Evolutionary conservation across 129 eudicot species (phyloP).

Genomic region (Oenanthe sinensis): DNA sequence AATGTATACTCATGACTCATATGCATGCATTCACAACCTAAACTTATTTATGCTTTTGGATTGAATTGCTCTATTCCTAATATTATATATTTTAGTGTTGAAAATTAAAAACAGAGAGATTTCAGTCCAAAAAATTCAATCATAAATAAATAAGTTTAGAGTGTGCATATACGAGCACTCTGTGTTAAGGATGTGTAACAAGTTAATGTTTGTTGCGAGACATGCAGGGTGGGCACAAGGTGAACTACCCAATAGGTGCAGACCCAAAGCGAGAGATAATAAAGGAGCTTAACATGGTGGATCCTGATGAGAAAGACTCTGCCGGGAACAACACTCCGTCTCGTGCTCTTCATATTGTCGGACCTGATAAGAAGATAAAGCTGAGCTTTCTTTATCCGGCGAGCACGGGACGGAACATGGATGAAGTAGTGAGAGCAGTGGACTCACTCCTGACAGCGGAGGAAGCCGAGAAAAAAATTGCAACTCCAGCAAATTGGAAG

Average conservation of each 20-base stretch:
- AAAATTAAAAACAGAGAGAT: too few species aligned
- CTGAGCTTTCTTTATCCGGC: constrained; percentile 86
- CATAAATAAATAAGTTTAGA: too few species aligned
- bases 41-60: too few species aligned
- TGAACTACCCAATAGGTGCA: constrained; percentile 61
- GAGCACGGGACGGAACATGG: constrained; percentile 85
- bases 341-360: constrained; percentile 74
- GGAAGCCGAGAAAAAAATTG: constrained; percentile 49
- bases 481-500: constrained; percentile 90
- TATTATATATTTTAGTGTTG: too few species aligned
- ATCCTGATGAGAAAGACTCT: constrained; percentile 64
- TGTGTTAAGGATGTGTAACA: not conserved
- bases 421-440: constrained; percentile 75
- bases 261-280: constrained; percentile 66
- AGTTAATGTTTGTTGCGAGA: not conserved
- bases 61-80: too few species aligned
- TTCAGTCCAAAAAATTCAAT: too few species aligned
- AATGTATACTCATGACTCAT: constrained; percentile 16
- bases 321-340: constrained; percentile 46
- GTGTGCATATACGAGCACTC: too few species aligned
- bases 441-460: constrained; percentile 60
- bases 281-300: constrained; percentile 85
- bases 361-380: constrained; percentile 81
- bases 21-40: not conserved
- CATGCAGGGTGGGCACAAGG: constrained; percentile 50